phyloP scores from a whole-genome alignment of 2,329 filamentous ascomycete species.

The Aspergillus sp. region DNA sequence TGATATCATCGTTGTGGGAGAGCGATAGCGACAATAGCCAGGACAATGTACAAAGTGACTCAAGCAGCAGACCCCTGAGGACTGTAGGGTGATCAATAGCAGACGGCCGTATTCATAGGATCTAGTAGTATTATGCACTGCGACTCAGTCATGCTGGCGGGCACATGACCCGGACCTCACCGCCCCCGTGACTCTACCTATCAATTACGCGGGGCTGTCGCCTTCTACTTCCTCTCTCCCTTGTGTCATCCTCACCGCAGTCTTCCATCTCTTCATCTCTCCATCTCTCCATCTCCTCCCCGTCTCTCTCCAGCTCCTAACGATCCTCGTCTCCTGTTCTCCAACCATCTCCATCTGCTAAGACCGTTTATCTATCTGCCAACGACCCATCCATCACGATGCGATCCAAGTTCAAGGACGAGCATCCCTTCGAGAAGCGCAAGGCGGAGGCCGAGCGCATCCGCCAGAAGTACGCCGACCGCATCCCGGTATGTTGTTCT shows the following conservation, averaged over 20 bases:
- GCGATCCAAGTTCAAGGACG: slow-evolving; percentile 99
- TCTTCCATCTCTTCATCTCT: no score
- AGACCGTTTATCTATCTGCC: no score
- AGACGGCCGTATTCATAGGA: no score
- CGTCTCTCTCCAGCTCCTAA: slow-evolving; percentile 2
- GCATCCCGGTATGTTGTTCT: slow-evolving; percentile 73
- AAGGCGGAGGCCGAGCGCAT: slow-evolving; percentile 99
- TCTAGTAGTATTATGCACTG: no score
- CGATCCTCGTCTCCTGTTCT: slow-evolving; percentile 3
- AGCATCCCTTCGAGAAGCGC: slow-evolving; percentile 99
- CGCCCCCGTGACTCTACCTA: slow-evolving; percentile 16
- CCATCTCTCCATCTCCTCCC: slow-evolving; percentile 1
- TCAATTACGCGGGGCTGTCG: slow-evolving; percentile 20
- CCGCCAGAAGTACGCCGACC: slow-evolving; percentile 96
- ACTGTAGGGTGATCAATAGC: no score
- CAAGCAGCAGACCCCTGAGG: no score
- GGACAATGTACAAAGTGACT: no score
- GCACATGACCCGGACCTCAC: slow-evolving; percentile 15
- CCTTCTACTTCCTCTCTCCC: slow-evolving; percentile 12
- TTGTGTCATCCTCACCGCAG: slow-evolving; percentile 13
- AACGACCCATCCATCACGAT: slow-evolving; percentile 55
- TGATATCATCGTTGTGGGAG: no score
- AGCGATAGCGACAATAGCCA: no score
- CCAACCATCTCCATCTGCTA: no score
- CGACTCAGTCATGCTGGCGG: slow-evolving; percentile 4